Evolutionary conservation across 495 filamentous ascomycete species (phyloP), one percentile per base, ranked within the genome.

Genomic region (Tuber borchii): DNA sequence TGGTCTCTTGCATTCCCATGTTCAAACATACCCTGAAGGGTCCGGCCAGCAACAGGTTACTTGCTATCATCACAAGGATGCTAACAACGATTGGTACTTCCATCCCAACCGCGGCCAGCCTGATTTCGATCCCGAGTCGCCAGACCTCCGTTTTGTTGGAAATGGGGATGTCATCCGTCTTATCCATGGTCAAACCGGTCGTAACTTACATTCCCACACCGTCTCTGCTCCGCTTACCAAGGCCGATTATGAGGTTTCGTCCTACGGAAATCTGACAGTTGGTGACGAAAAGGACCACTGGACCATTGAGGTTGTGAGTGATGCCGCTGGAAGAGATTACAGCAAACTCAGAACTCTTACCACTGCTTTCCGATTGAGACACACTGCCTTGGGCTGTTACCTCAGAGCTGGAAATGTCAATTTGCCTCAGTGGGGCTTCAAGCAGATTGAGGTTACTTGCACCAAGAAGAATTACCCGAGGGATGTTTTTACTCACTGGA

Each of bases 11-110:
- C 95, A 99, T 85, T 97, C 93, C 48, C 96, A 98, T 86, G 90
- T 98, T 78, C 95, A 99, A 84, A 93, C 95, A 20, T 99, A 92
- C 81, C 95, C 95, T 0, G 96, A 99, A 84, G 95, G 95, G 44
- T 98, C 96, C 20, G 84, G 84, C 10, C 95, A 99, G 84, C 96
- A 99, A 82, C 95, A 99, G 84, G 91, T 99, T 73, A 99, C 95
- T 44, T 99, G 95, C 86, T 99, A 99, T 83, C 95, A 99, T 84
- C 95, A 99, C 87, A 99, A 99, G 83, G 95, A 99, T 88, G 89
- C 95, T 80, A 99, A 99, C 87, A 99, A 99, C 82, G 96, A 99
- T 85, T 99, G 95, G 95, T 97, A 94, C 84, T 97, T 99, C 83
- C 97, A 97, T 82, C 96, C 95, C 26, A 95, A 93, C 85, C 91